These are phyloP conservation scores for Solanum chilense DNA, from an alignment of 257 asterid genomes.

Conservation along the genomic window DNA sequence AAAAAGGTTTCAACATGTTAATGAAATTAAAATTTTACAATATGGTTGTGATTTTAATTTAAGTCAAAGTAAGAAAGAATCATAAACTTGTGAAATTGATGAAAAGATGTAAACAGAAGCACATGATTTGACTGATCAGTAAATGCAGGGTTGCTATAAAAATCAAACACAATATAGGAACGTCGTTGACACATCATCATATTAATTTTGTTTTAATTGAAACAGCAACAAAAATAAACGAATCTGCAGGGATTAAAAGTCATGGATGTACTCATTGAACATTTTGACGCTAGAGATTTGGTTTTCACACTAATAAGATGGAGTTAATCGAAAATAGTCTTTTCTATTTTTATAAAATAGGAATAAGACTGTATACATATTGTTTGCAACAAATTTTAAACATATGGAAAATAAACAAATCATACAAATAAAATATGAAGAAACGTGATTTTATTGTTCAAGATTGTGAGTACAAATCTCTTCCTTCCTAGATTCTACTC, in stretches of 20 bases:
- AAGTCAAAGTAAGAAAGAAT: background rate
- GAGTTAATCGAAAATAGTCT: accelerated
- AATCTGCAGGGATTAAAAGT: background rate
- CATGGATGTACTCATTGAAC: background rate
- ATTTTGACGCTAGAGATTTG: background rate
- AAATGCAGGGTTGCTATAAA: background rate
- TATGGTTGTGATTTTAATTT: background rate
- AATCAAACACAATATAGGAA: background rate
- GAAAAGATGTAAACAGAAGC: background rate
- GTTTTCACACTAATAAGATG: background rate
- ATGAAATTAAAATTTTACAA: background rate
- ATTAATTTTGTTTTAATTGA: background rate
- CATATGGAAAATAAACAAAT: too few relatives aligned
- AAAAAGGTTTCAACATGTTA: background rate
- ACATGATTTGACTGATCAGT: background rate
- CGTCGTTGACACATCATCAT: background rate
- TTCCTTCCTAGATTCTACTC: too few relatives aligned
- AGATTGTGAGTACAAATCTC: too few relatives aligned
- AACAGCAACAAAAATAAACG: background rate
- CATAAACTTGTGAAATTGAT: background rate
- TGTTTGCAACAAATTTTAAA: too few relatives aligned
- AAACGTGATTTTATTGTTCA: too few relatives aligned
- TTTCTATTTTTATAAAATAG: too few relatives aligned
- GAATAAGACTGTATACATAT: background rate
- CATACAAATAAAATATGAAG: too few relatives aligned